These are phyloP conservation scores for Lactuca saligna DNA, from an alignment of 129 eudicot species.

Conservation along the genomic window DNA sequence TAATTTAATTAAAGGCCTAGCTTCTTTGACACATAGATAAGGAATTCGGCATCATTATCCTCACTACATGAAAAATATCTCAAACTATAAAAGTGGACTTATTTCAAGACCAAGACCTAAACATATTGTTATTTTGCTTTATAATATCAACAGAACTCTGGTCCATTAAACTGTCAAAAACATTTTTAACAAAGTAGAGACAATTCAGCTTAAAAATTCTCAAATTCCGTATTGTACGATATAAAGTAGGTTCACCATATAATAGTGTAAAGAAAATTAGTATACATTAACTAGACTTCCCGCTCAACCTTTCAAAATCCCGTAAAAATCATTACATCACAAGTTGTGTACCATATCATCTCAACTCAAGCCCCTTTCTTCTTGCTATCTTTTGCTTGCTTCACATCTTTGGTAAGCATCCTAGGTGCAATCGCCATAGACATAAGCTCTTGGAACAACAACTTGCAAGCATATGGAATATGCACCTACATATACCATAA, in stretches of 20 bases:
- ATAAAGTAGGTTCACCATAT: not conserved
- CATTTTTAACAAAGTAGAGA: not conserved
- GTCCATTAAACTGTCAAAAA: not conserved
- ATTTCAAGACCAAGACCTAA: not conserved
- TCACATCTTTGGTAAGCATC: constrained; percentile 87
- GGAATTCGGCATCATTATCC: too few relatives aligned
- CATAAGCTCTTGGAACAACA: constrained; percentile 95
- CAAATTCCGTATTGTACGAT: constrained; percentile 1
- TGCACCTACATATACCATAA: constrained; percentile 53
- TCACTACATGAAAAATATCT: too few relatives aligned
- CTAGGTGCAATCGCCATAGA: constrained; percentile 98
- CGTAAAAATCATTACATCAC: constrained; percentile 12
- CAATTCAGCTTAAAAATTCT: not conserved
- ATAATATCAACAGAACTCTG: not conserved
- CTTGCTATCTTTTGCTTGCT: constrained; percentile 54
- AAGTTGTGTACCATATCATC: not conserved
- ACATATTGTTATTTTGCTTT: not conserved
- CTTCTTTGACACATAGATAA: too few relatives aligned
- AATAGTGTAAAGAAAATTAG: not conserved
- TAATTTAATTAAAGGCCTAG: too few relatives aligned
- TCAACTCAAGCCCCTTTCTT: constrained; percentile 51
- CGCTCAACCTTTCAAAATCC: not conserved
- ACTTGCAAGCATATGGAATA: constrained; percentile 91
- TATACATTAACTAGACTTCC: not conserved
- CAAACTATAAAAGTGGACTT: not conserved